Conservation (phyloP, 257 asterid genomes). For the Nemophila menziesii region DNA sequence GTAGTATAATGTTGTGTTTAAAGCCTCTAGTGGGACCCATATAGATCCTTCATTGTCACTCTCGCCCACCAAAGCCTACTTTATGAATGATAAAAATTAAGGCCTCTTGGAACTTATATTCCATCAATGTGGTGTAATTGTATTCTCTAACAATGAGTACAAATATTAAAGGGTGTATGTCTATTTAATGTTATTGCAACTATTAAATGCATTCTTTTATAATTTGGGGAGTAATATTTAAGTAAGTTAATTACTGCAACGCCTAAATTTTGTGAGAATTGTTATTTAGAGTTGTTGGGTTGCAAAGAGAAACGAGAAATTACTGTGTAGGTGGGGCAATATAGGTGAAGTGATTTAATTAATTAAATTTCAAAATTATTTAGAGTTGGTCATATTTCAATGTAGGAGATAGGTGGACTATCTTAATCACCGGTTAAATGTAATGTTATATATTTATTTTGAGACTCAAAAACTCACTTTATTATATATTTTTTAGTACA, state of each 20-base stretch:
- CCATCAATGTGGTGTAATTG: background rate
- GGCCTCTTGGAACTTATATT: background rate
- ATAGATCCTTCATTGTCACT: too few relatives aligned
- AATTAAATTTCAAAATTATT: too few relatives aligned
- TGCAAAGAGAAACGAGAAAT: slow-evolving; percentile 1
- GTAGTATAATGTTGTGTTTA: too few relatives aligned
- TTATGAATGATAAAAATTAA: background rate
- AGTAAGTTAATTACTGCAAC: background rate
- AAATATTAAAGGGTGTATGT: slow-evolving; percentile 20
- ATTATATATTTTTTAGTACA: background rate
- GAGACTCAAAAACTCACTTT: background rate
- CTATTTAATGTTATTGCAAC: background rate
- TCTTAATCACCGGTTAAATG: background rate
- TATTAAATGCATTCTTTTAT: background rate
- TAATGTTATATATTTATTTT: slow-evolving; percentile 3
- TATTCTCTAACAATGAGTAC: slow-evolving; percentile 10
- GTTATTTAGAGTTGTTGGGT: slow-evolving; percentile 7
- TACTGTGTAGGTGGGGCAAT: background rate
- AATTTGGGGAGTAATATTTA: background rate
- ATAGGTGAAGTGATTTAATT: too few relatives aligned
- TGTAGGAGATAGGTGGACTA: background rate
- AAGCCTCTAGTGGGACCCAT: too few relatives aligned
- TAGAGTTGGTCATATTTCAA: background rate
- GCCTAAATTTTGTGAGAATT: background rate
- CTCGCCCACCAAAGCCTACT: too few relatives aligned